Evolutionary conservation across 176 grass and related monocot species (phyloP), one percentile per base, ranked within the genome.

Genomic region (Hsuehochloa calcarea): DNA sequence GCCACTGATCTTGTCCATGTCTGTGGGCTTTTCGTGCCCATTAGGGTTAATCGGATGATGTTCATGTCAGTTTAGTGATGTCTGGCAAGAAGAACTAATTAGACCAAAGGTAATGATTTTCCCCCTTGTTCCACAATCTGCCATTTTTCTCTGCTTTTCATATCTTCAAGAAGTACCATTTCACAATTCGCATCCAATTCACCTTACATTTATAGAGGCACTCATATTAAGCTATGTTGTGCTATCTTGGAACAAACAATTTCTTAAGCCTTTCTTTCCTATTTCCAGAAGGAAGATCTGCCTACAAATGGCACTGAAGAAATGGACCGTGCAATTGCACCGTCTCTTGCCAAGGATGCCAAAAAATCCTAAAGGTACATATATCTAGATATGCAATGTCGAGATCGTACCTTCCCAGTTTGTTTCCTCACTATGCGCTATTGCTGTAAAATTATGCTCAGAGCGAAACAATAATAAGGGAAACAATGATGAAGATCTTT

Each of bases 251-350:
- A 83, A 69, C 13, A 50, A 65, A 29, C 8, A n/a, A 67, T 82
- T 9, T 78, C 67, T 70, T 85, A 29, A 74, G 55, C 7, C 4
- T 14, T 74, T 84, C 34, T 62, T 47, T 60, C 66, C 7, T 86
- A 20, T 56, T 71, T 87, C 50, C 90, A 95, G 92, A 83, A 54
- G 38, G 80, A 91, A 65, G 90, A 94, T 46, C 90, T 84, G 35
- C 88, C 90, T 47, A 93, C 88, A 88, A 75, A 84, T 58, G 86
- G 92, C 54, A 92, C 90, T 58, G 96, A 98, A 93, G 93, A 95
- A 85, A 35, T 90, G 82, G 96, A 95, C 65, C 29, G 29, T 29
- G 29, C 29, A 29, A 29, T 29, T 29, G 29, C 29, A 29, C 29
- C 1, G 29, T 29, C 96, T 65, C 91, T 98, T 87, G 85, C 87